phyloP scores from a whole-genome alignment of 1,284 basidiomycete genomes.

The Trichosporon ovoides region DNA sequence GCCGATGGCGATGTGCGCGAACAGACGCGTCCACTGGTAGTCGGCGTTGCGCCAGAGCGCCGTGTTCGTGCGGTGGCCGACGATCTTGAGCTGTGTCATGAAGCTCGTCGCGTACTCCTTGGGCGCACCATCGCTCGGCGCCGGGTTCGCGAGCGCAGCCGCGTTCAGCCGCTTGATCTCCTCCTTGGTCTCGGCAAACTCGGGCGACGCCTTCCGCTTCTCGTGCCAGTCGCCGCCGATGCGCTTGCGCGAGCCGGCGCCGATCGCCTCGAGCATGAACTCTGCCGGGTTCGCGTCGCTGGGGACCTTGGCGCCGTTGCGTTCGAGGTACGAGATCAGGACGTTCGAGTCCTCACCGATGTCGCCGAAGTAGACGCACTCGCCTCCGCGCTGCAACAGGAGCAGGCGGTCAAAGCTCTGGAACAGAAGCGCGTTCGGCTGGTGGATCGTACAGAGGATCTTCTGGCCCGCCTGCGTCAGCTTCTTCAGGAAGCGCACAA shows the following conservation, averaged over 20 bases:
- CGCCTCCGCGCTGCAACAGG: conserved; percentile 49
- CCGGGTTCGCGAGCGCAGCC: conserved; percentile 46
- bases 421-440: conserved; percentile 55
- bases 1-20: conserved; percentile 69
- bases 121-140: conserved; percentile 33
- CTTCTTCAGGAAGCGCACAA: conserved; percentile 49
- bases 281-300: conserved; percentile 55
- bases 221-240: conserved; percentile 71
- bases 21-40: conserved; percentile 68
- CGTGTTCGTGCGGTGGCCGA: conserved; percentile 66
- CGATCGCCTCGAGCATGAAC: conserved; percentile 59
- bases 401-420: conserved; percentile 56
- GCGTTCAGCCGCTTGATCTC: conserved; percentile 52
- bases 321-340: conserved; percentile 55
- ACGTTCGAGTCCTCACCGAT: conserved; percentile 54
- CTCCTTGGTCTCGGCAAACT: conserved; percentile 46
- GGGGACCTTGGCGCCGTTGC: conserved; percentile 53
- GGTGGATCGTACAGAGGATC: conserved; percentile 49
- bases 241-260: conserved; percentile 62
- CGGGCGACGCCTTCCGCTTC: conserved; percentile 58
- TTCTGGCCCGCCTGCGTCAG: conserved; percentile 67
- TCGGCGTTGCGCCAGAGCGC: conserved; percentile 73
- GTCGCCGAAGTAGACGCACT: conserved; percentile 52
- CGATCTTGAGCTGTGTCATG: conserved; percentile 69
- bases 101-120: conserved; percentile 60